Evolutionary conservation across 441 rosid genomes (phyloP).

Genomic region (Erodium moschatum): DNA sequence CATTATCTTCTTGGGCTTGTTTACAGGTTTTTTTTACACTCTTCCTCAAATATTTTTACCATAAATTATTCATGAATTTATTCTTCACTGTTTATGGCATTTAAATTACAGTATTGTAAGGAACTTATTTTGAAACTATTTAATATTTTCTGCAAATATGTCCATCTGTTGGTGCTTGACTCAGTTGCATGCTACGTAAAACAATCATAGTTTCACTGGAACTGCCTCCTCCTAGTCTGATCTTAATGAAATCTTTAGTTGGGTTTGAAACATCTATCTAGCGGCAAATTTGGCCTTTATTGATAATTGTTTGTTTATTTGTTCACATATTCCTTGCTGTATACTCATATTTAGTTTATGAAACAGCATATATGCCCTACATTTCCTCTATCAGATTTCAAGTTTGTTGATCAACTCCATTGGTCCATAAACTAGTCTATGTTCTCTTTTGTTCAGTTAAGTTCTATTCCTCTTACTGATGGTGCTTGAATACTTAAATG

Average conservation of each 20-base stretch:
- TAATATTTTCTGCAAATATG: neutral
- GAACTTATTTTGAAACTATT: neutral
- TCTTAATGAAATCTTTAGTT: neutral
- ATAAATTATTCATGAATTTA: neutral
- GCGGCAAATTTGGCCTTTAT: neutral
- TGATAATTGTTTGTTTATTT: neutral
- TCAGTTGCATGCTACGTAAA: neutral
- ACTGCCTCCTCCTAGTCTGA: neutral
- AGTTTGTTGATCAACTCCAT: neutral
- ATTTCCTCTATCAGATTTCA: neutral
- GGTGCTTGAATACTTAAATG: neutral
- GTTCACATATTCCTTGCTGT: neutral
- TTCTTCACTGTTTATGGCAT: neutral
- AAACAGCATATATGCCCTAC: neutral
- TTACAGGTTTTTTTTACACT: slow-evolving; percentile 30
- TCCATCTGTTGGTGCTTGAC: slow-evolving; percentile 1
- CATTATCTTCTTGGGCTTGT: slow-evolving; percentile 54
- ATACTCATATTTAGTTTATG: neutral
- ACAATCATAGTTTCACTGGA: neutral
- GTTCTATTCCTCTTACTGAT: neutral
- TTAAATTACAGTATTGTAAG: neutral
- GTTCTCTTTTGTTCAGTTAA: neutral
- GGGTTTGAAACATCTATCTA: neutral
- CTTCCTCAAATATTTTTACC: neutral
- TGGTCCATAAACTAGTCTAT: neutral